phyloP scores from a whole-genome alignment of 2,329 filamentous ascomycete genomes.

The Didymella keratinophila region DNA sequence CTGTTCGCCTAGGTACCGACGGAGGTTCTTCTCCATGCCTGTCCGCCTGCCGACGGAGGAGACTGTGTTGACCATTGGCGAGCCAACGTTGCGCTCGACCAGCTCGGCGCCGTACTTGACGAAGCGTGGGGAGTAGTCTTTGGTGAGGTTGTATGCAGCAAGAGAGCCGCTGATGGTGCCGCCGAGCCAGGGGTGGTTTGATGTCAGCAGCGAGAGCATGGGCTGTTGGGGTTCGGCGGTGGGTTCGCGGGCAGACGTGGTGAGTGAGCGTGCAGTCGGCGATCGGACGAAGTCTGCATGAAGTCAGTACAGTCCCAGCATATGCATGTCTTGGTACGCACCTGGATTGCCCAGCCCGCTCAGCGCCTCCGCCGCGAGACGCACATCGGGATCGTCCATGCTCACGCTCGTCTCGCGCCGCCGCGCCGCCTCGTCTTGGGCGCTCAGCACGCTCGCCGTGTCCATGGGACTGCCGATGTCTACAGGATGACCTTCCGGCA shows the following conservation, averaged over 20 bases:
- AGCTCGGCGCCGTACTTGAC: conserved; percentile 88
- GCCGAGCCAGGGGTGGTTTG: conserved; percentile 84
- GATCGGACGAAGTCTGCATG: conserved; percentile 49
- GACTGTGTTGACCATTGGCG: conserved; percentile 85
- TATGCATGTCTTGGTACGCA: conserved; percentile 36
- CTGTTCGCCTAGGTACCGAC: conserved; percentile 76
- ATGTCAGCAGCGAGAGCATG: conserved; percentile 83
- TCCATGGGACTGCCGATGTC: conserved; percentile 55
- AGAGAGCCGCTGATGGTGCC: conserved; percentile 85
- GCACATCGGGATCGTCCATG: conserved; percentile 59
- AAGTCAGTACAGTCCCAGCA: conserved; percentile 17
- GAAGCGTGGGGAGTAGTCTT: conserved; percentile 88
- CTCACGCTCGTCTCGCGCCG: conserved; percentile 53
- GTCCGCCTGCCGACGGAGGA: conserved; percentile 83
- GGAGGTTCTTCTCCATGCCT: conserved; percentile 84
- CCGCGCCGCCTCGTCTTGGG: conserved; percentile 44
- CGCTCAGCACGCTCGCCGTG: conserved; percentile 54
- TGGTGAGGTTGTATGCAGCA: conserved; percentile 84
- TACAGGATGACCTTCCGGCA: conserved; percentile 41
- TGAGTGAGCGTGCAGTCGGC: not conserved
- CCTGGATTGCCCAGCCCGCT: conserved; percentile 59
- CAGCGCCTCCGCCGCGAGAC: conserved; percentile 59
- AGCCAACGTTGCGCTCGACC: conserved; percentile 83
- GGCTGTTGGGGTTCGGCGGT: conserved; percentile 72
- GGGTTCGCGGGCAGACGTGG: conserved; percentile 6